Base-by-base conservation (phyloP, 805 yeast species). In the Candida bentonensis region DNA sequence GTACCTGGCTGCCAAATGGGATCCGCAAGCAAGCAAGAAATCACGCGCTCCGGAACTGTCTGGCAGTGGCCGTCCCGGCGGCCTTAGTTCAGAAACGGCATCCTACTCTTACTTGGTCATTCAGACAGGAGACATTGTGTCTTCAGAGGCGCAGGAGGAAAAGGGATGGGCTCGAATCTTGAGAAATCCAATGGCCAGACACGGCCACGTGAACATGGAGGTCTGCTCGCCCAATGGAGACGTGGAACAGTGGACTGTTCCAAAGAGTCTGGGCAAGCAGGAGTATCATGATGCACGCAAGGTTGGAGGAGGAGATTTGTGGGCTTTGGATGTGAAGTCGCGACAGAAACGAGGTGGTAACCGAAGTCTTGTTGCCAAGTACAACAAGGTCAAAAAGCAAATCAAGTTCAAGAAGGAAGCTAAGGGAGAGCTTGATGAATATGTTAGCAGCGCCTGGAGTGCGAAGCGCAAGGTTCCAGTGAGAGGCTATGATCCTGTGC, bases 251-350 rank as follows among this genome's bases (percentile, higher is more conserved):
- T 87, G 96, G 95, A 79, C 79, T 15, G 73, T 92, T 2, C 81
- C 96, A 0, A 82, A 79, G 58, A 78, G 94, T 17, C 69, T 74
- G 44, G 82, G 85, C 3, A 76, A 76, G 49, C 81, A 76, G 48
- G 76, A 68, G 2, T 92, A 85, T 53, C 94, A 84, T 56, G 97
- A 92, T 65, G 95, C 95, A 0, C 70, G 96, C 45, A 89, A 92
- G 59, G 75, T 85, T 0, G 62, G 61, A n/a, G 73, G 74, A 56
- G 95, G 96, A 21, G 98, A 92, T 58, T 62, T 79, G 43, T 92
- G 97, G 98, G 79, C 82, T 0, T 60, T 78, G 33, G 82, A 72
- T 27, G 78, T 78, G 2, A 82, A 81, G 57, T 67, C 75, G 2
- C 70, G 67, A 23, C 63, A 58, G 42, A 26, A 20, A 3, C 51